phyloP scores from a whole-genome alignment of 2,329 filamentous ascomycete genomes.

The Aspergillus sp. region DNA sequence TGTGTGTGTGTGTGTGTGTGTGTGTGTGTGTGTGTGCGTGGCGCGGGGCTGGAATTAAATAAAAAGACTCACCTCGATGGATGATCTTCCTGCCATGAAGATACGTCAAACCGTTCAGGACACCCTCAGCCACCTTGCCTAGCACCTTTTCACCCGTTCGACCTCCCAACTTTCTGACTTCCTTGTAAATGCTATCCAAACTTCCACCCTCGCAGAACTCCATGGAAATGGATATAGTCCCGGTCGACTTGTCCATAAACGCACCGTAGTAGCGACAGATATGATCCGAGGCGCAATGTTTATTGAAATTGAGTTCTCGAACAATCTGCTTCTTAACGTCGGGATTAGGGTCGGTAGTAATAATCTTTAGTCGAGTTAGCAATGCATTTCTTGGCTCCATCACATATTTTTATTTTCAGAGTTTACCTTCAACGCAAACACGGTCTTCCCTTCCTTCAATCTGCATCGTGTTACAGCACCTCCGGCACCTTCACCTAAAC shows the following conservation, averaged over 20 bases:
- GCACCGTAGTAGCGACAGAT: slow-evolving; percentile 97
- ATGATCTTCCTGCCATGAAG: slow-evolving; percentile 95
- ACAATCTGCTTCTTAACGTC: slow-evolving; percentile 98
- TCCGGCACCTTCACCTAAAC: slow-evolving; percentile 86
- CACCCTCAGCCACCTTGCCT: slow-evolving; percentile 92
- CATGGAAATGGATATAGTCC: slow-evolving; percentile 97
- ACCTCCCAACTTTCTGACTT: slow-evolving; percentile 90
- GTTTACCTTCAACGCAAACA: slow-evolving; percentile 97
- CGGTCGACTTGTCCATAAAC: slow-evolving; percentile 90
- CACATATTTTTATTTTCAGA: too few relatives aligned
- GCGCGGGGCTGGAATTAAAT: too few relatives aligned
- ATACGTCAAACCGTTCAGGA: slow-evolving; percentile 88
- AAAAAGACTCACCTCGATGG: slow-evolving; percentile 55
- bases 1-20: not conserved
- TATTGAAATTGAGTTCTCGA: slow-evolving; percentile 94
- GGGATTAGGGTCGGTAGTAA: slow-evolving; percentile 94
- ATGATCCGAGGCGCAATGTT: slow-evolving; percentile 88
- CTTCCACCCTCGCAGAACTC: slow-evolving; percentile 97
- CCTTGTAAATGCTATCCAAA: slow-evolving; percentile 91
- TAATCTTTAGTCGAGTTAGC: slow-evolving; percentile 55
- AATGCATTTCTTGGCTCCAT: too few relatives aligned
- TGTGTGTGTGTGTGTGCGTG: not conserved
- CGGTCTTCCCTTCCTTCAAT: slow-evolving; percentile 81
- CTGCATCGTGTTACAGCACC: slow-evolving; percentile 89
- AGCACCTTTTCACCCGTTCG: slow-evolving; percentile 95